A percentile compares a stretch with the other conserved stretches of the same genome.
phyloP scores from a whole-genome alignment of 2,329 filamentous ascomycete genomes.

The Cercospora beticola region DNA sequence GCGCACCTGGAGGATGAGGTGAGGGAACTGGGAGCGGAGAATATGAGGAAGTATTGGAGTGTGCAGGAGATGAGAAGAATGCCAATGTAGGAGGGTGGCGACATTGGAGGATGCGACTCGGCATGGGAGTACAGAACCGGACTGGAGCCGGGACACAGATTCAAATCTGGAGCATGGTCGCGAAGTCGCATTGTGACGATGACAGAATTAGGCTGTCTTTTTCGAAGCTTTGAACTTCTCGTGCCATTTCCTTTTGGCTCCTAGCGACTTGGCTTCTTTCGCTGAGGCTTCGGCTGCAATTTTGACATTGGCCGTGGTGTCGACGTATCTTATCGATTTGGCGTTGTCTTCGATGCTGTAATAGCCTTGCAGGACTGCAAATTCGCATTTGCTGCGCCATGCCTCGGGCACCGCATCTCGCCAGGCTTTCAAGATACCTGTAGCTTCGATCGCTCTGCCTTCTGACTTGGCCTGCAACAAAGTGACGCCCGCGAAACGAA shows the following conservation, averaged over 20 bases:
- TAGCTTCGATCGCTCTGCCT: slow-evolving; percentile 26
- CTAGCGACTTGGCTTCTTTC: slow-evolving; percentile 28
- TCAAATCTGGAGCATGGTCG: not conserved
- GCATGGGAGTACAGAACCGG: not conserved
- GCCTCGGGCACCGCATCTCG: slow-evolving; percentile 38
- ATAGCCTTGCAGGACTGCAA: slow-evolving; percentile 31
- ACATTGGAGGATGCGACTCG: not conserved
- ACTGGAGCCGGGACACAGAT: not conserved
- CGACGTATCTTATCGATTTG: slow-evolving; percentile 27
- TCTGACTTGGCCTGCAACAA: slow-evolving; percentile 28
- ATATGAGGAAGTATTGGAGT: slow-evolving; percentile 83
- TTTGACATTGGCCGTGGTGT: slow-evolving; percentile 7
- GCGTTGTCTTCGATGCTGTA: slow-evolving; percentile 26
- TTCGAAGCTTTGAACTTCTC: slow-evolving; percentile 40
- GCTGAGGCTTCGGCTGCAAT: slow-evolving; percentile 6
- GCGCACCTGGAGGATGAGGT: slow-evolving; percentile 84
- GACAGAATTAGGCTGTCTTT: slow-evolving; percentile 23
- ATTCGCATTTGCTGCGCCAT: slow-evolving; percentile 32
- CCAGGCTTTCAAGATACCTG: slow-evolving; percentile 41
- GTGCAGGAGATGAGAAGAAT: slow-evolving; percentile 70
- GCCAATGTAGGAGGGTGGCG: slow-evolving; percentile 56
- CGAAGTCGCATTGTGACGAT: not conserved
- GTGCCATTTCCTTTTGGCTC: slow-evolving; percentile 42
- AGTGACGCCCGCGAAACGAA: slow-evolving; percentile 28
- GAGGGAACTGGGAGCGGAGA: slow-evolving; percentile 72